Evolutionary conservation across 225 moss, liverwort and hornwort genomes (phyloP).

Genomic region (Sphagnum contortum): DNA sequence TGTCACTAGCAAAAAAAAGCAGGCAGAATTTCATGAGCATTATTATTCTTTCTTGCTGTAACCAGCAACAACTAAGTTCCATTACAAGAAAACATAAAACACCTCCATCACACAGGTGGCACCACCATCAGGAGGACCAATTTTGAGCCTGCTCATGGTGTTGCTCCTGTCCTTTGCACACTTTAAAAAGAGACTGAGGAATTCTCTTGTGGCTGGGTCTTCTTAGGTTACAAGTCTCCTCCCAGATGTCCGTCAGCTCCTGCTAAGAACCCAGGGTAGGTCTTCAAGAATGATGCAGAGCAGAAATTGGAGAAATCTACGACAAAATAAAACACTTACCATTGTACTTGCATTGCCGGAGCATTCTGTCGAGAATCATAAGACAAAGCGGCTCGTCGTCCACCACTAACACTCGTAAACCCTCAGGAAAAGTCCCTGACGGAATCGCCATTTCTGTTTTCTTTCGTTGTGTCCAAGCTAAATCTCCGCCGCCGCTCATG

Average conservation of each 20-base stretch:
- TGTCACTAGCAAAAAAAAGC: conserved; percentile 54
- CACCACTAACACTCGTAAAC: conserved; percentile 81
- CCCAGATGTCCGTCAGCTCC: neutral
- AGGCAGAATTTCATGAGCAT: neutral
- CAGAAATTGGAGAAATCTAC: neutral
- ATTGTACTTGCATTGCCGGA: conserved; percentile 74
- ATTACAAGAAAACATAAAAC: too few relatives aligned
- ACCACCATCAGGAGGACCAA: too few relatives aligned
- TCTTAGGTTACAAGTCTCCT: neutral
- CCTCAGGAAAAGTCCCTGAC: conserved; percentile 67
- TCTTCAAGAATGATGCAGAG: neutral
- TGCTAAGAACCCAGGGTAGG: neutral
- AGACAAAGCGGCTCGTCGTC: conserved; percentile 80
- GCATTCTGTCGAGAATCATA: conserved; percentile 78
- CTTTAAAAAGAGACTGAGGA: neutral
- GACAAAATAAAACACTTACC: conserved; percentile 31
- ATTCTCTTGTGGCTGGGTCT: neutral
- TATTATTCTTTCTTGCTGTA: too few relatives aligned
- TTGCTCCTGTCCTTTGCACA: neutral
- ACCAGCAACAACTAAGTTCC: too few relatives aligned
- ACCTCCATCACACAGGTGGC: too few relatives aligned
- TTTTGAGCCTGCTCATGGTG: too few relatives aligned
- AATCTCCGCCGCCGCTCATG: conserved; percentile 28
- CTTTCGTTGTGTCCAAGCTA: conserved; percentile 11
- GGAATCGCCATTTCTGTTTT: conserved; percentile 38